Conservation (phyloP, 352 stramenopile genomes). For the Phytophthora cryptogea region DNA sequence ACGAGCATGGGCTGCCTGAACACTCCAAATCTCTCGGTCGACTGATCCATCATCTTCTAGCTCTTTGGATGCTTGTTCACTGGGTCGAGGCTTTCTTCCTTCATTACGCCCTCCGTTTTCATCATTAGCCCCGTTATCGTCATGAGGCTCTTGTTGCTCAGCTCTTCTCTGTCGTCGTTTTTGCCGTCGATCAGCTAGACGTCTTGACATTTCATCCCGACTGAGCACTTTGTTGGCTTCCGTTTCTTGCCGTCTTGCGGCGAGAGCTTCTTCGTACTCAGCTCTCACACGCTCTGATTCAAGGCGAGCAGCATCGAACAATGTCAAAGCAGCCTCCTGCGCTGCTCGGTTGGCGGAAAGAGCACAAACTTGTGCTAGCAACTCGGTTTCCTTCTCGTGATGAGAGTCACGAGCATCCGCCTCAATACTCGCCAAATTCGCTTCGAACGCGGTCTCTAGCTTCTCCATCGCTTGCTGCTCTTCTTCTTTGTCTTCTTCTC, state of each 20-base stretch:
- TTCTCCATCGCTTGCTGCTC: slow-evolving; percentile 15
- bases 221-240: slow-evolving; percentile 2
- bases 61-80: neutral
- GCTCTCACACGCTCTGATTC: slow-evolving; percentile 32
- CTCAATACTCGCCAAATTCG: slow-evolving; percentile 14
- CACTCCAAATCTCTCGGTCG: slow-evolving; percentile 32
- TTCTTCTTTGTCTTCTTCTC: slow-evolving; percentile 10
- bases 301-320: slow-evolving; percentile 26
- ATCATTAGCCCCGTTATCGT: neutral
- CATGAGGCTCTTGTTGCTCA: neutral
- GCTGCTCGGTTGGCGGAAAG: slow-evolving; percentile 20
- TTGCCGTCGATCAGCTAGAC: slow-evolving; percentile 24
- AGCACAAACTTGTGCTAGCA: slow-evolving; percentile 24
- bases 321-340: slow-evolving; percentile 19
- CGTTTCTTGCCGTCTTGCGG: slow-evolving; percentile 11
- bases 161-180: slow-evolving; percentile 13
- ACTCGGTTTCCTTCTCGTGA: slow-evolving; percentile 21
- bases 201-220: slow-evolving; percentile 25
- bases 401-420: slow-evolving; percentile 12
- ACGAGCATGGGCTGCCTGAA: slow-evolving; percentile 36
- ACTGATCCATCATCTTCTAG: slow-evolving; percentile 26
- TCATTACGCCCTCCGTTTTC: neutral
- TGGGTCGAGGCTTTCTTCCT: neutral
- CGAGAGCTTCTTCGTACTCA: slow-evolving; percentile 29
- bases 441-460: slow-evolving; percentile 25